phyloP scores from a whole-genome alignment of 139 green algal species.

The Chlamydomonas sphaeroides region DNA sequence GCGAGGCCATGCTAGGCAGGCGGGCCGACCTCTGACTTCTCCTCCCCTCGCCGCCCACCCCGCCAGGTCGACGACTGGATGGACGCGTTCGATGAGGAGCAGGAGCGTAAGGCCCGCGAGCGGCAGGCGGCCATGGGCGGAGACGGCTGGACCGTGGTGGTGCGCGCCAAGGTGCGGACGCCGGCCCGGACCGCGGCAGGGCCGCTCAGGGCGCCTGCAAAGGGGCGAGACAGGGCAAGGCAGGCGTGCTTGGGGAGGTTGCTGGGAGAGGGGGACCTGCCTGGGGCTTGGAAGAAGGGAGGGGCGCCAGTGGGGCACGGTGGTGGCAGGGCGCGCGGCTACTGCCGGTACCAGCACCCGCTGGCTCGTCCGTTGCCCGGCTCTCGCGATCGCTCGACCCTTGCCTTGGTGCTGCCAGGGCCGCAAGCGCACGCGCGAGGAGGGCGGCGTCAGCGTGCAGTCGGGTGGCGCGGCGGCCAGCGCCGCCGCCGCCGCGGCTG shows the following conservation, averaged over 20 bases:
- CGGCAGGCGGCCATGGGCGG: constrained; percentile 62
- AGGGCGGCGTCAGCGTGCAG: constrained; percentile 38
- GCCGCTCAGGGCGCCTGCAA: no score
- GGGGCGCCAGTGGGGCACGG: no score
- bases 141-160: constrained; percentile 88
- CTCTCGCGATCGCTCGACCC: background rate
- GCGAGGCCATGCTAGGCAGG: no score
- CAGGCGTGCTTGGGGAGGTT: no score
- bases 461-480: constrained; percentile 64
- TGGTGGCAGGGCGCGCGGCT: no score
- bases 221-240: no score
- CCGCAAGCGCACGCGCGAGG: constrained; percentile 57
- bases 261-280: no score
- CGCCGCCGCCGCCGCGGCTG: constrained; percentile 59
- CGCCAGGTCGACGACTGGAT: constrained; percentile 77
- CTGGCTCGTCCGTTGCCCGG: background rate
- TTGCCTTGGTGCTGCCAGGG: no score
- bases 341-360: no score
- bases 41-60: background rate
- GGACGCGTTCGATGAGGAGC: constrained; percentile 66
- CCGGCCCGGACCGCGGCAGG: no score
- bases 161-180: constrained; percentile 74
- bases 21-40: background rate
- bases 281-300: no score
- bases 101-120: constrained; percentile 50